phyloP scores from a whole-genome alignment of 2,329 filamentous ascomycete genomes.

The Cladosporium cucumerinum region DNA sequence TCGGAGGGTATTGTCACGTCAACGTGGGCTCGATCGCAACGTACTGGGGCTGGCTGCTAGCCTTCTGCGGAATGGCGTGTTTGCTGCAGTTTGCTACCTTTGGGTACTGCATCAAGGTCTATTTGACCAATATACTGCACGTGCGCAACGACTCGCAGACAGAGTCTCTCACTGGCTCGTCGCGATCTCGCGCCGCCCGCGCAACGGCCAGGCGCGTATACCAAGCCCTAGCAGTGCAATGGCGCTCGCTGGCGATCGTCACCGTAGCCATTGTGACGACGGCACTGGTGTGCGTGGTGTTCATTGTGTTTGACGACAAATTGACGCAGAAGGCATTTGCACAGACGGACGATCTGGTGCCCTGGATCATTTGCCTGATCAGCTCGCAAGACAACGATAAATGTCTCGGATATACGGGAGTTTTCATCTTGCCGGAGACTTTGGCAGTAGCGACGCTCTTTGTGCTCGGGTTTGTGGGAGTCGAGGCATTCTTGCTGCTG shows the following conservation, averaged over 20 bases:
- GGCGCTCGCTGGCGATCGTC: conserved; percentile 77
- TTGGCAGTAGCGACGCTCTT: conserved; percentile 26
- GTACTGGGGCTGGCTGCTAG: conserved; percentile 40
- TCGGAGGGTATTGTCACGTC: conserved; percentile 86
- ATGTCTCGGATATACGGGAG: conserved; percentile 21
- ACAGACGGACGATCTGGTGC: conserved; percentile 23
- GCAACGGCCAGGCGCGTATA: conserved; percentile 70
- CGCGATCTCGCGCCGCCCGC: conserved; percentile 43
- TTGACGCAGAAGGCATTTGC: conserved; percentile 23
- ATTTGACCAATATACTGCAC: conserved; percentile 24
- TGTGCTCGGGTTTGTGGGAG: conserved; percentile 25
- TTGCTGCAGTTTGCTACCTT: conserved; percentile 36
- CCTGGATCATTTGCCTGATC: conserved; percentile 29
- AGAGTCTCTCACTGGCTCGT: conserved; percentile 22
- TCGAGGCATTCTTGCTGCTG: conserved; percentile 27
- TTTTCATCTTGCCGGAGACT: conserved; percentile 23
- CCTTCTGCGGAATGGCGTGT: conserved; percentile 33
- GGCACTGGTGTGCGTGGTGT: conserved; percentile 26
- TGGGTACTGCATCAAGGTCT: conserved; percentile 37
- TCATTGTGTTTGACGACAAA: conserved; percentile 26
- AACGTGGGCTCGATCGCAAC: conserved; percentile 52
- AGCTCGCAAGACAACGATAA: conserved; percentile 21
- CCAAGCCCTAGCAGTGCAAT: conserved; percentile 76
- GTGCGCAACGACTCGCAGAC: conserved; percentile 23
- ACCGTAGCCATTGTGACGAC: conserved; percentile 62